phyloP scores from a whole-genome alignment of 371 early-diverging fungal species.

The Sanchytrium tribonematis region DNA sequence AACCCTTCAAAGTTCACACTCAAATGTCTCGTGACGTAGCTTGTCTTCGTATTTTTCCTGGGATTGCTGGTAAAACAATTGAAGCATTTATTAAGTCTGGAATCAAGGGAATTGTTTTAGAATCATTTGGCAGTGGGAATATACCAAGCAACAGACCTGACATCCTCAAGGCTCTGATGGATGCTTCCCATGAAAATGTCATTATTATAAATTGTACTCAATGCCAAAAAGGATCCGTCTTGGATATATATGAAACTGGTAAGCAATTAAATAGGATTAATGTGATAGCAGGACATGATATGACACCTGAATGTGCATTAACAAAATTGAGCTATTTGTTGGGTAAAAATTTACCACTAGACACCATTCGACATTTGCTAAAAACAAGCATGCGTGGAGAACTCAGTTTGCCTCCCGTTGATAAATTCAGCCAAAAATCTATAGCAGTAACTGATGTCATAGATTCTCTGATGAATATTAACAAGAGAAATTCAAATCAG shows the following conservation, averaged over 20 bases:
- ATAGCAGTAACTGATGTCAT: neutral
- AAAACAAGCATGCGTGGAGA: too few relatives aligned
- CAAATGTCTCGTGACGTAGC: constrained; percentile 58
- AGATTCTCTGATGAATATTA: neutral
- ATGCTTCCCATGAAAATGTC: constrained; percentile 67
- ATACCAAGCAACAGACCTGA: constrained; percentile 61
- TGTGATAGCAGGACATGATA: constrained; percentile 53
- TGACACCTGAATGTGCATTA: constrained; percentile 5
- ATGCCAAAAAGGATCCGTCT: constrained; percentile 52
- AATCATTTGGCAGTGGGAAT: constrained; percentile 88
- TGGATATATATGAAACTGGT: constrained; percentile 68
- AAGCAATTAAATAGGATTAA: constrained; percentile 46
- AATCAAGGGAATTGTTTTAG: constrained; percentile 67
- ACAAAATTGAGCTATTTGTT: constrained; percentile 26
- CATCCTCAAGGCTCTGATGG: constrained; percentile 42
- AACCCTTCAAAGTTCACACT: constrained; percentile 51
- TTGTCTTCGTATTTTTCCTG: constrained; percentile 68
- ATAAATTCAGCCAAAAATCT: neutral
- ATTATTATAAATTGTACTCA: constrained; percentile 79
- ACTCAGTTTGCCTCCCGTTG: neutral
- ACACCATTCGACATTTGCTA: constrained; percentile 40
- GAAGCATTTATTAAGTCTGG: constrained; percentile 56
- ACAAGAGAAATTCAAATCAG: neutral
- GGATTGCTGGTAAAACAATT: constrained; percentile 61
- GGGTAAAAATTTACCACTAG: constrained; percentile 61